Conservation (phyloP, 2,329 filamentous ascomycete species). For the Botryotinia narcissicola region DNA sequence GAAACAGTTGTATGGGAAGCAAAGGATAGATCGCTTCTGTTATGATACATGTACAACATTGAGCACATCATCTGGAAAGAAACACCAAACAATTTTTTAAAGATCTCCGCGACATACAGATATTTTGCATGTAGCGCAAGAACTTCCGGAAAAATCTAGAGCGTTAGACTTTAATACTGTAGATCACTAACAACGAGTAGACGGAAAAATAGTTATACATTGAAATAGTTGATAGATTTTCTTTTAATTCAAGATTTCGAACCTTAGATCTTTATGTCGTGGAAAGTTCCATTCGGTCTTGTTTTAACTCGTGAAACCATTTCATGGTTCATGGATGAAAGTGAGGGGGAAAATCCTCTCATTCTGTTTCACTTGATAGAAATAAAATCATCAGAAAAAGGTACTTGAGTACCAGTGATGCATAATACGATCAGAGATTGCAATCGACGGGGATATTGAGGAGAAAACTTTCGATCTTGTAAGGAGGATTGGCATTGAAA, state of each 20-base stretch:
- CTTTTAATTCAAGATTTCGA: background rate
- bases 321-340: slow-evolving; percentile 12
- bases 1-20: background rate
- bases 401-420: background rate
- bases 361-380: background rate
- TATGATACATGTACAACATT: background rate
- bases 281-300: background rate
- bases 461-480: background rate
- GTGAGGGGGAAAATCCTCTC: background rate
- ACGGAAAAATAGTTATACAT: background rate
- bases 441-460: background rate
- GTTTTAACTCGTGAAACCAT: background rate
- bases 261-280: background rate
- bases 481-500: background rate
- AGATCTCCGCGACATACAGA: background rate
- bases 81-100: background rate
- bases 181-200: background rate
- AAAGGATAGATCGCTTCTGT: background rate
- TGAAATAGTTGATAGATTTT: background rate
- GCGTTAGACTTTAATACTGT: background rate
- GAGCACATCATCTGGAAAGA: background rate
- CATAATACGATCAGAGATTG: background rate
- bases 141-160: background rate
- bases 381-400: background rate
- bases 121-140: background rate